phyloP scores from a whole-genome alignment of 208 protist genomes.

The Trichomonas tenax region DNA sequence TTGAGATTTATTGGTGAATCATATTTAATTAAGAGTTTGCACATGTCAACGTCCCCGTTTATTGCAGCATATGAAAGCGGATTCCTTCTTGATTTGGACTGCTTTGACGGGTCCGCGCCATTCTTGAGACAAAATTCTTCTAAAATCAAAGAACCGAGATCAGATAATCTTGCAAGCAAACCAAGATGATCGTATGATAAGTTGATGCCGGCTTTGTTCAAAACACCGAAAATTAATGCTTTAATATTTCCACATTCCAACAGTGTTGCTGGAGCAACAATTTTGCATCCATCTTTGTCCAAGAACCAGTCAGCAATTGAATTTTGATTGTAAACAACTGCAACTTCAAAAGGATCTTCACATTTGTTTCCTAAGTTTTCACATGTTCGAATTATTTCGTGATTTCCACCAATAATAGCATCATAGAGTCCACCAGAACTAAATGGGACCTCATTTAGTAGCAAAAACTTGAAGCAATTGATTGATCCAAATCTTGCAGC shows the following conservation, averaged over 20 bases:
- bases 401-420: not conserved
- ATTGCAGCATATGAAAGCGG: not conserved
- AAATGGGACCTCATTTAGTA: not conserved
- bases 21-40: not conserved
- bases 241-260: not conserved
- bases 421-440: not conserved
- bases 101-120: not conserved
- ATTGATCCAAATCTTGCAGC: not conserved
- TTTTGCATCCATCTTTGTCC: not conserved
- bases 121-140: not conserved
- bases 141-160: not conserved
- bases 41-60: not conserved
- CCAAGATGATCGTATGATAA: not conserved
- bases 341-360: not conserved
- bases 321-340: not conserved
- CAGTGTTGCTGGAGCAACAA: not conserved
- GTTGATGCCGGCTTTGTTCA: not conserved
- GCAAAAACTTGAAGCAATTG: not conserved
- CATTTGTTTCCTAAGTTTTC: not conserved
- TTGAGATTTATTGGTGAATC: not conserved
- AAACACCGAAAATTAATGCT: not conserved
- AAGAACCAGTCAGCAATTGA: not conserved
- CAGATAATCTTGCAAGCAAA: not conserved
- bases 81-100: not conserved
- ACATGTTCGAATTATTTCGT: not conserved